These are phyloP conservation scores for Hemileia vastatrix DNA, from an alignment of 1,284 basidiomycete species.

Conservation along the genomic window DNA sequence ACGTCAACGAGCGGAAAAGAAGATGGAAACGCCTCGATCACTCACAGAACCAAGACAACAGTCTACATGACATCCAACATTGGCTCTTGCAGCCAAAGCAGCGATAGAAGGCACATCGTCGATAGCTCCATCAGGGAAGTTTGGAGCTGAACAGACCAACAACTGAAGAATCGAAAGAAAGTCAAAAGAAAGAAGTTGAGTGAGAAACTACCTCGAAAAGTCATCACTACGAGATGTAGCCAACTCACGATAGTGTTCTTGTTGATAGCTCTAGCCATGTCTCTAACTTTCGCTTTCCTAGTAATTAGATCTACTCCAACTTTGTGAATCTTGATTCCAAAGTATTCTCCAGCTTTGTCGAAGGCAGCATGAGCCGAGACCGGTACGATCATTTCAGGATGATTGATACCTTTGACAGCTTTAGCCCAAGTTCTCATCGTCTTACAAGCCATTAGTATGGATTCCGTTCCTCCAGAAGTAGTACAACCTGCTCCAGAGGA, in stretches of 20 bases:
- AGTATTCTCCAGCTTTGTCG: conserved; percentile 80
- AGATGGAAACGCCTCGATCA: no score
- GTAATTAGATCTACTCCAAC: conserved; percentile 76
- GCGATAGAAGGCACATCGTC: conserved; percentile 78
- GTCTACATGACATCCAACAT: conserved; percentile 84
- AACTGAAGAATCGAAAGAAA: no score
- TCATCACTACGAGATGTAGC: no score
- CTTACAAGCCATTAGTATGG: conserved; percentile 90
- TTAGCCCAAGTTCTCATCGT: conserved; percentile 87
- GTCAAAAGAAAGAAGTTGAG: conserved; percentile 1
- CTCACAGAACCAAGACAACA: conserved; percentile 79
- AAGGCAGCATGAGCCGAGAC: conserved; percentile 86
- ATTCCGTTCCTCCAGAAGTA: conserved; percentile 91
- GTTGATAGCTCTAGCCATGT: no score
- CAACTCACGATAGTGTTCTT: conserved; percentile 67
- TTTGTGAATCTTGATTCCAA: conserved; percentile 78
- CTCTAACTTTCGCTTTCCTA: conserved; percentile 72
- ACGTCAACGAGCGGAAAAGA: neutral
- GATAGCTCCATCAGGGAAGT: conserved; percentile 53
- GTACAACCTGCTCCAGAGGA: conserved; percentile 70
- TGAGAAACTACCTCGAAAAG: neutral
- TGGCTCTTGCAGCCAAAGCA: conserved; percentile 61
- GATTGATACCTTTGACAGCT: conserved; percentile 70
- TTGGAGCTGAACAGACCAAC: no score
- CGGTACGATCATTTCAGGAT: conserved; percentile 87